Conservation (phyloP, 1,139 yeast genomes). For the Meyerozyma elateridarum region DNA sequence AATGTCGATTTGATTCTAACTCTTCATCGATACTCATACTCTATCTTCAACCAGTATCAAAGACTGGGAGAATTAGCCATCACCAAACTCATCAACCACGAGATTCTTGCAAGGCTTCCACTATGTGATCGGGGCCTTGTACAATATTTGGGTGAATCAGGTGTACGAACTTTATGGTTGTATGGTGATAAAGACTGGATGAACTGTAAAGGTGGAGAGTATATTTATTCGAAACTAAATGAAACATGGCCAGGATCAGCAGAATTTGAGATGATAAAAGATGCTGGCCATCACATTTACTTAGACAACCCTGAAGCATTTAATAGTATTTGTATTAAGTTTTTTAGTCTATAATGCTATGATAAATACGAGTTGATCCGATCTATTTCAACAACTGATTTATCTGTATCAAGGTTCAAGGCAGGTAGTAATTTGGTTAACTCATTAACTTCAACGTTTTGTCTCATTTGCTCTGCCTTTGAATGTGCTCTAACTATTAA, state of each 20-base stretch:
- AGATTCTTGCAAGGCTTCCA: constrained; percentile 37
- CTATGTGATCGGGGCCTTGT: constrained; percentile 39
- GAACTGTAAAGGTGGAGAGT: constrained; percentile 39
- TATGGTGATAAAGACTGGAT: constrained; percentile 46
- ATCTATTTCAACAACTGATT: too few species aligned
- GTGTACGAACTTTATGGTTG: constrained; percentile 30
- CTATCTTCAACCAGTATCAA: constrained; percentile 42
- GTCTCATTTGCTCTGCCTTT: constrained; percentile 41
- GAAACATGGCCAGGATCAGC: constrained; percentile 16
- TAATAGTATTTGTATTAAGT: constrained; percentile 24
- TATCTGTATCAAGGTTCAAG: too few species aligned
- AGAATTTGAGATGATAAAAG: constrained; percentile 21
- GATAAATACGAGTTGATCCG: too few species aligned
- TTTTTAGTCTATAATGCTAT: too few species aligned
- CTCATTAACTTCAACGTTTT: constrained; percentile 24
- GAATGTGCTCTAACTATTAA: constrained; percentile 47
- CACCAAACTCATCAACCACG: constrained; percentile 37
- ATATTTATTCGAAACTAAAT: constrained; percentile 24
- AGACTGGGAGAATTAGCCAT: constrained; percentile 45
- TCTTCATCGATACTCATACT: constrained; percentile 38
- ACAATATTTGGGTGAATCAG: constrained; percentile 22
- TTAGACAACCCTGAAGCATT: constrained; percentile 36
- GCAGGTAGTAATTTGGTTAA: too few species aligned
- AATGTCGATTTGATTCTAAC: constrained; percentile 27
- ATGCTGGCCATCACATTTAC: constrained; percentile 43